These are phyloP conservation scores for Sphagnum contortum DNA, from an alignment of 225 moss, liverwort and hornwort genomes.

Conservation along the genomic window DNA sequence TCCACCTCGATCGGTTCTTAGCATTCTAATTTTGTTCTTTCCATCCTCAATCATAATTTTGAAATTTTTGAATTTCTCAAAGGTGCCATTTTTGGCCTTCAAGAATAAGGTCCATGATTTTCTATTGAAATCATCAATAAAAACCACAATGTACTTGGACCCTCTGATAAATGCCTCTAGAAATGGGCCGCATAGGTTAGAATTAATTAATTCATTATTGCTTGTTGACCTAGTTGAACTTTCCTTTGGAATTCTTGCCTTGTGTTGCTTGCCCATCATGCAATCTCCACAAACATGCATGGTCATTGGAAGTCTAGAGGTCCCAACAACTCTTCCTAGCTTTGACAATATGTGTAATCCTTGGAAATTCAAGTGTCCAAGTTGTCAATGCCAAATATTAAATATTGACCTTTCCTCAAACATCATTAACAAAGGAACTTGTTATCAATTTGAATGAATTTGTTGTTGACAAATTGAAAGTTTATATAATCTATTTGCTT, in stretches of 20 bases:
- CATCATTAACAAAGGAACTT: neutral
- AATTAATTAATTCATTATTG: neutral
- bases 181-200: conserved; percentile 4
- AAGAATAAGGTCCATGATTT: conserved; percentile 3
- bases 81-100: neutral
- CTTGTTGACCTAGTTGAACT: too few relatives aligned
- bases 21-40: neutral
- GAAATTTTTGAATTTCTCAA: neutral
- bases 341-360: neutral
- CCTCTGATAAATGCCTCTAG: neutral
- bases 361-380: neutral
- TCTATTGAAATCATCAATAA: conserved; percentile 2
- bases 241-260: too few relatives aligned
- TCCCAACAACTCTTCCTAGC: neutral
- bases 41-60: neutral
- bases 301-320: neutral
- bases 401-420: neutral
- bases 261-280: too few relatives aligned
- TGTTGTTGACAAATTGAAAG: neutral
- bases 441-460: neutral
- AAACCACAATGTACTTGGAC: neutral
- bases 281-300: too few relatives aligned
- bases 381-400: neutral
- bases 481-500: neutral
- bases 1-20: too few relatives aligned